A percentile compares a stretch with the other conserved stretches of the same genome.
Evolutionary conservation across 1,139 yeast species (phyloP).

Genomic region (Magnusiomyces suaveolens): DNA sequence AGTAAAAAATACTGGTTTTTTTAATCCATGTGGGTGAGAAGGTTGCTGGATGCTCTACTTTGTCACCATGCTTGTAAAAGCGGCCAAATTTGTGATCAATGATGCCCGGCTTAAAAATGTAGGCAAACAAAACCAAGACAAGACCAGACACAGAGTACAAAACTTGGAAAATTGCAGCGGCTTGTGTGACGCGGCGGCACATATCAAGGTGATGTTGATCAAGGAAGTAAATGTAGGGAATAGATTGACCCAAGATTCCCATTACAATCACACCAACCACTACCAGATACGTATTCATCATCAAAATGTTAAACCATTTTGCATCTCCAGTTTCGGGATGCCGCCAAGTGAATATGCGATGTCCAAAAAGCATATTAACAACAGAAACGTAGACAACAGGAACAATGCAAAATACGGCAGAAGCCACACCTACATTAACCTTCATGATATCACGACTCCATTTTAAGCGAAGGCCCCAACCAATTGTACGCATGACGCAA

Average conservation of each 20-base stretch:
- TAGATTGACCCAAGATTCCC: conserved; percentile 57
- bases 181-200: conserved; percentile 51
- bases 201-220: conserved; percentile 38
- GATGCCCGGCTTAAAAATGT: conserved; percentile 46
- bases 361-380: conserved; percentile 57
- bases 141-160: conserved; percentile 51
- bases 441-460: conserved; percentile 47
- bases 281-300: conserved; percentile 44
- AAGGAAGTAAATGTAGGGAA: conserved; percentile 55
- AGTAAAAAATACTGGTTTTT: conserved; percentile 43
- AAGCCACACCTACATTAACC: conserved; percentile 47
- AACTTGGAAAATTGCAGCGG: conserved; percentile 48
- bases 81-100: conserved; percentile 43
- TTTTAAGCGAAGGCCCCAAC: conserved; percentile 49
- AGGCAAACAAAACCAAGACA: conserved; percentile 43
- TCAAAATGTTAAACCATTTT: conserved; percentile 43
- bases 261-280: conserved; percentile 53
- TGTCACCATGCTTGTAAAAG: conserved; percentile 14
- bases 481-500: conserved; percentile 45
- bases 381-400: conserved; percentile 36
- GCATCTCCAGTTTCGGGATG: conserved; percentile 69
- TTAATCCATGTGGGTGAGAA: conserved; percentile 79
- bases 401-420: conserved; percentile 49
- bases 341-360: conserved; percentile 71
- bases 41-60: conserved; percentile 34